Percentiles rank a stretch among this genome's conserved stretches.
These are phyloP conservation scores for Neurospora terricola DNA, from an alignment of 495 filamentous ascomycete species.

Conservation along the genomic window DNA sequence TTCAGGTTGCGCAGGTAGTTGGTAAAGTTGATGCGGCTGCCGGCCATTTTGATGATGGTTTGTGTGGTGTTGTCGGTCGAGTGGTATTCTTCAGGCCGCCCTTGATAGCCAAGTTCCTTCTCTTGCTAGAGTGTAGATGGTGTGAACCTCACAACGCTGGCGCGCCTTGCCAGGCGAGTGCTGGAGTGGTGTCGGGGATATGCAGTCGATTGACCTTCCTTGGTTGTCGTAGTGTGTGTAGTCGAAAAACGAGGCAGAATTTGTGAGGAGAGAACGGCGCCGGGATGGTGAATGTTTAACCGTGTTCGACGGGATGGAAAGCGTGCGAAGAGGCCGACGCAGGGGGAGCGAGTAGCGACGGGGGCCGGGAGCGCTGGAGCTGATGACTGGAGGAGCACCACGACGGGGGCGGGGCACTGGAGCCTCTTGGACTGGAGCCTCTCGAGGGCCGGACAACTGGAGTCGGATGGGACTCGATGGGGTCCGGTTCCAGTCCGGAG, in stretches of 20 bases:
- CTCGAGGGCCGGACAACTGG: background rate
- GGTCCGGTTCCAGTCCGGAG: background rate
- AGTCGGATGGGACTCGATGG: background rate
- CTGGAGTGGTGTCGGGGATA: background rate
- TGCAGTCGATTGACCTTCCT: background rate
- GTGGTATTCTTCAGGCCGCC: background rate
- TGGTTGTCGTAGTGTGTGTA: background rate
- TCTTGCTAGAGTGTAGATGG: background rate
- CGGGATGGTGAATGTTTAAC: background rate
- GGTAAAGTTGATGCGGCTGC: conserved; percentile 58
- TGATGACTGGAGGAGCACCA: background rate
- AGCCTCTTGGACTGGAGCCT: background rate
- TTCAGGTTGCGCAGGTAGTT: conserved; percentile 85
- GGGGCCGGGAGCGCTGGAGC: background rate
- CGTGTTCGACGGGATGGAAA: background rate
- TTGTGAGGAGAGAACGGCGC: background rate
- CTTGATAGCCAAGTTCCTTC: background rate
- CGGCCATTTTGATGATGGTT: background rate
- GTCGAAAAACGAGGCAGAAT: background rate
- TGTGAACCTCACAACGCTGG: background rate
- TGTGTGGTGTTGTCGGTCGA: background rate
- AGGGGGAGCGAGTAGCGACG: background rate
- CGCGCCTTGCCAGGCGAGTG: background rate
- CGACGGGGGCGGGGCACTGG: background rate
- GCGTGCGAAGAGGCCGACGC: background rate